Evolutionary conservation across 257 asterid species (phyloP).

Genomic region (Solanum sitiens): DNA sequence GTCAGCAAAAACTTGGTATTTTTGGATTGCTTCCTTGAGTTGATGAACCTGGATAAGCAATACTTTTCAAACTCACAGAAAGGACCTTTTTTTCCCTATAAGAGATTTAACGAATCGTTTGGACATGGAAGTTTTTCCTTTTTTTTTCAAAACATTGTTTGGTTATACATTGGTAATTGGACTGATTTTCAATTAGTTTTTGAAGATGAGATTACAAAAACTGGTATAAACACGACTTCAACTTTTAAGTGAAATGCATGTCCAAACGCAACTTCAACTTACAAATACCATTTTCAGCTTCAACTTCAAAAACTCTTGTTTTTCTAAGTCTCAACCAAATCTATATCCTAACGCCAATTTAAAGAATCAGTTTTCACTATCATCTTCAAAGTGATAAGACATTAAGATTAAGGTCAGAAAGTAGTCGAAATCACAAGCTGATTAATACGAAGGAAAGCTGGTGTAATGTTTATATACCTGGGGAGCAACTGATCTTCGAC

Average conservation of each 20-base stretch:
- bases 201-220: neutral
- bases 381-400: neutral
- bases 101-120: neutral
- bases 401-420: neutral
- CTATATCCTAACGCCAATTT: neutral
- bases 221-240: neutral
- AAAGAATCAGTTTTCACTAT: neutral
- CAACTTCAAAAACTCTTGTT: neutral
- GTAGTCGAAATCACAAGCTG: neutral
- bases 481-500: conserved; percentile 5
- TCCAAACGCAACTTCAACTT: neutral
- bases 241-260: neutral
- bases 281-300: neutral
- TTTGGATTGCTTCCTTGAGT: conserved; percentile 7
- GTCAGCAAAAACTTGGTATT: conserved; percentile 2
- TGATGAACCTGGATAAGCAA: conserved; percentile 2
- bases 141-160: neutral
- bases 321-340: neutral
- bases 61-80: neutral
- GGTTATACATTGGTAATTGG: neutral
- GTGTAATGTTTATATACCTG: conserved; percentile 9
- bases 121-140: neutral
- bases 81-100: neutral
- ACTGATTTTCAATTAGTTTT: neutral
- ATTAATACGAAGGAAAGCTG: neutral